phyloP scores from a whole-genome alignment of 129 eudicot genomes.

The Logfia minima region DNA sequence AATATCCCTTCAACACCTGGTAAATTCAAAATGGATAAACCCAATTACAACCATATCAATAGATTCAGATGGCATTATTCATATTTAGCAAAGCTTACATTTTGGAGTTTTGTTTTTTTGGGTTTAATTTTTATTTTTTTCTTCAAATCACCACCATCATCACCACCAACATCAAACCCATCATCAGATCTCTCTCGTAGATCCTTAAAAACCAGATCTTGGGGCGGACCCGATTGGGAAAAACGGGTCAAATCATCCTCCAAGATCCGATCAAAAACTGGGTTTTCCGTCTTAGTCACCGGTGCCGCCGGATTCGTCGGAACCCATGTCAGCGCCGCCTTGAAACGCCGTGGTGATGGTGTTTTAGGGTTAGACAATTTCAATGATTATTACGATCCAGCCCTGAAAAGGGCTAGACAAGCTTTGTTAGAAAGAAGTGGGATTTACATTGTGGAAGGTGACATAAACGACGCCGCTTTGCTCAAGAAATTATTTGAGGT shows the following conservation, averaged over 20 bases:
- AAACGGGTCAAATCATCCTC: slow-evolving; percentile 41
- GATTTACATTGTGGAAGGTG: slow-evolving; percentile 74
- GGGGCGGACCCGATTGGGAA: slow-evolving; percentile 48
- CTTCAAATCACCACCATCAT: slow-evolving; percentile 40
- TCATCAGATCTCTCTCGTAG: slow-evolving; percentile 35
- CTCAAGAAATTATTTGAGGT: slow-evolving; percentile 38
- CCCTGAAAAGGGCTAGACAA: slow-evolving; percentile 72
- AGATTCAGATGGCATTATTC: slow-evolving; percentile 51
- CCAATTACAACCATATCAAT: slow-evolving; percentile 28
- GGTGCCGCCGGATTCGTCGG: slow-evolving; percentile 44
- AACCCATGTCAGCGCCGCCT: slow-evolving; percentile 34
- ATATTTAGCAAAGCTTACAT: slow-evolving; percentile 46
- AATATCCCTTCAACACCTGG: slow-evolving; percentile 53
- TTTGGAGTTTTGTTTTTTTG: slow-evolving; percentile 53
- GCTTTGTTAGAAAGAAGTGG: slow-evolving; percentile 61
- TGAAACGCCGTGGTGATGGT: slow-evolving; percentile 36
- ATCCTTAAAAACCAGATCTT: slow-evolving; percentile 33
- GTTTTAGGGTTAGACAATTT: slow-evolving; percentile 38
- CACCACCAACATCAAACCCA: slow-evolving; percentile 13
- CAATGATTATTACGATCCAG: slow-evolving; percentile 57
- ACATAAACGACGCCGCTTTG: slow-evolving; percentile 42
- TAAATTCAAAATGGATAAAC: slow-evolving; percentile 47
- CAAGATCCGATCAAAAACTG: slow-evolving; percentile 36
- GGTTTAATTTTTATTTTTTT: slow-evolving; percentile 47
- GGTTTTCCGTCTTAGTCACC: slow-evolving; percentile 33